A percentile compares a stretch with the other conserved stretches of the same genome.
Evolutionary conservation across 331 rosid species (phyloP).

Genomic region (Saraca asoca): DNA sequence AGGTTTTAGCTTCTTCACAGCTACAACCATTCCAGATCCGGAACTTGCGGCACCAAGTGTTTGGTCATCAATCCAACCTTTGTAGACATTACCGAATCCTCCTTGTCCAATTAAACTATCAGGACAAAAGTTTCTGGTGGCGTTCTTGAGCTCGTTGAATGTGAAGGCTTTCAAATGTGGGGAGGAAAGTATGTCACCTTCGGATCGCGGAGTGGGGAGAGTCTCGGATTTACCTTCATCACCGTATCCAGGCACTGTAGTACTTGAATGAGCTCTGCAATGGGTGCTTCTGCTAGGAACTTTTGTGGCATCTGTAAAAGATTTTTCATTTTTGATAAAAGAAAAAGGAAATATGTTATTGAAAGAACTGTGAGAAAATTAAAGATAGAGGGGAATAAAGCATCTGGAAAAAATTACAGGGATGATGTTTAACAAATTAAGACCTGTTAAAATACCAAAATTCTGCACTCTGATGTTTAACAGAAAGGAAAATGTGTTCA

Average conservation of each 20-base stretch:
- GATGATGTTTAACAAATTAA: too few relatives aligned
- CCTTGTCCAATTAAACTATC: constrained; percentile 55
- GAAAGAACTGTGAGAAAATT: too few relatives aligned
- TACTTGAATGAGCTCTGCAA: constrained; percentile 32
- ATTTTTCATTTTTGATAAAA: neutral
- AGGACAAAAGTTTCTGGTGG: constrained; percentile 49
- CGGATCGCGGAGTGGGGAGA: constrained; percentile 44
- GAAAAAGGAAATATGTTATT: too few relatives aligned
- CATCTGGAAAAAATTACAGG: too few relatives aligned
- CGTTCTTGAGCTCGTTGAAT: constrained; percentile 47
- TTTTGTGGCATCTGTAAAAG: constrained; percentile 38
- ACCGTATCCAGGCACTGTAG: constrained; percentile 12
- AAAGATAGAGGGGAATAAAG: too few relatives aligned
- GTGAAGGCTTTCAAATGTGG: constrained; percentile 56
- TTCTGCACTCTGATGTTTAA: too few relatives aligned
- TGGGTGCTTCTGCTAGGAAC: constrained; percentile 28
- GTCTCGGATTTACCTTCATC: constrained; percentile 31
- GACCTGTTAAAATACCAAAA: too few relatives aligned
- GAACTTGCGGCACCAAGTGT: constrained; percentile 41
- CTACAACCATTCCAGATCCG: constrained; percentile 48
- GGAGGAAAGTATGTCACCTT: constrained; percentile 50
- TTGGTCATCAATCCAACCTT: constrained; percentile 54
- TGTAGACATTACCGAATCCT: constrained; percentile 56
- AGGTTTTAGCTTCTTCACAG: constrained; percentile 56
- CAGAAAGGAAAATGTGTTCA: too few relatives aligned